Percentiles rank a stretch among this genome's conserved stretches.
phyloP scores from a whole-genome alignment of 495 filamentous ascomycete genomes.

The Lindgomyces ingoldianus region DNA sequence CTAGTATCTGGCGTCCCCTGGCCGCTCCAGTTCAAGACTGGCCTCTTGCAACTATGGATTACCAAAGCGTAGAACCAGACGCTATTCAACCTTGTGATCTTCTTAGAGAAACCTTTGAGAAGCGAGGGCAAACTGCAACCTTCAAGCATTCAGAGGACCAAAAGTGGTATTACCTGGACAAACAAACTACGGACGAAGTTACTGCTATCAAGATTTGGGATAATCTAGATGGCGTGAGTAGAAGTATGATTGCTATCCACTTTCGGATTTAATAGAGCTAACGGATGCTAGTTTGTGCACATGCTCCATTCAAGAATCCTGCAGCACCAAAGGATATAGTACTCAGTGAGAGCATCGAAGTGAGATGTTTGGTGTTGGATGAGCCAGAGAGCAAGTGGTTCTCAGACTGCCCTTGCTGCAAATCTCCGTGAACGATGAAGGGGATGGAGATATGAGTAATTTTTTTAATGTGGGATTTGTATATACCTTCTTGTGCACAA shows the following conservation, averaged over 20 bases:
- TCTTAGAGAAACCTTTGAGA: background rate
- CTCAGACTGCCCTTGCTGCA: background rate
- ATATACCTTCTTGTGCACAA: background rate
- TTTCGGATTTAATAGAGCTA: too few species aligned
- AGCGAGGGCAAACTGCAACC: constrained; percentile 13
- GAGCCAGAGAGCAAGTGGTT: background rate
- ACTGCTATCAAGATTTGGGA: constrained; percentile 27
- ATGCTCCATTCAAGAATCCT: constrained; percentile 2
- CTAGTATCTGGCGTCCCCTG: constrained; percentile 21
- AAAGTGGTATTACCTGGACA: constrained; percentile 16
- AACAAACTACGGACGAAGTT: constrained; percentile 12
- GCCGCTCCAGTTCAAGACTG: constrained; percentile 10
- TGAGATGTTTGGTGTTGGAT: constrained; percentile 5
- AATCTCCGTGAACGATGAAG: too few species aligned
- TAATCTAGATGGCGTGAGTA: background rate
- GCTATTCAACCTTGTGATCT: constrained; percentile 10
- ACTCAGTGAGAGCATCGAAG: constrained; percentile 3
- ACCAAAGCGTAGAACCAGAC: background rate
- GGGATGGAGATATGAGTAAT: background rate
- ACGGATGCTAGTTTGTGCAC: constrained; percentile 12
- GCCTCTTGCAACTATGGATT: constrained; percentile 26
- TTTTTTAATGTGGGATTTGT: background rate
- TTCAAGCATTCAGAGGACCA: constrained; percentile 1
- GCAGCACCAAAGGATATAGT: background rate
- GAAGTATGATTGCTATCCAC: background rate